phyloP scores from a whole-genome alignment of 23 red algal genomes.

The Cyanidium caldarium region DNA sequence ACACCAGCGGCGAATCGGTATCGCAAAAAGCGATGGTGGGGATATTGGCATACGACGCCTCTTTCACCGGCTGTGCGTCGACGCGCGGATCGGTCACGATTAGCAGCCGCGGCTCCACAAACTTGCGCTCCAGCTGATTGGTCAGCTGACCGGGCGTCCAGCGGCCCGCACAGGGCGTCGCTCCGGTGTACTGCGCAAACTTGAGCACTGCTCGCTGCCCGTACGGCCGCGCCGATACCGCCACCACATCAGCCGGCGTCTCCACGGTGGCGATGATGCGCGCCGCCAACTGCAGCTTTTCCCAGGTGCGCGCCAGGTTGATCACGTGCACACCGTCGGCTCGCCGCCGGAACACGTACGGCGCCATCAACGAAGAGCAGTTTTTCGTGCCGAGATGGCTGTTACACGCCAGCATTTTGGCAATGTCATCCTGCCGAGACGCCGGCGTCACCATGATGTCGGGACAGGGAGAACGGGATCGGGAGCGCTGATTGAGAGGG shows the following conservation, averaged over 20 bases:
- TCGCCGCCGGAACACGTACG: conserved; percentile 79
- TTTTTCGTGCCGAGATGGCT: conserved; percentile 98
- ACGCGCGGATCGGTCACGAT: conserved; percentile 94
- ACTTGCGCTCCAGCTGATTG: conserved; percentile 88
- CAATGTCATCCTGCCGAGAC: conserved; percentile 59
- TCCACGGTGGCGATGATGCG: conserved; percentile 86
- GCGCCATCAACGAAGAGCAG: conserved; percentile 94
- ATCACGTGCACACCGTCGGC: conserved; percentile 89
- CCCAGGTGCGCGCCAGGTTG: conserved; percentile 76
- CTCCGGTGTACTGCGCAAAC: conserved; percentile 88
- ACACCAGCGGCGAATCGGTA: conserved; percentile 80
- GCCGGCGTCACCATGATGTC: conserved; percentile 6
- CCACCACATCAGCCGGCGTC: conserved; percentile 83
- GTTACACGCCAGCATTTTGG: conserved; percentile 92
- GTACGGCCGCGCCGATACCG: conserved; percentile 81
- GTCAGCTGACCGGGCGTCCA: conserved; percentile 99
- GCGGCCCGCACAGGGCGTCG: conserved; percentile 64
- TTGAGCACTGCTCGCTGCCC: conserved; percentile 97
- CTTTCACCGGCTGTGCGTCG: conserved; percentile 71
- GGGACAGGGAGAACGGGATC: too few relatives aligned
- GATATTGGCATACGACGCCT: conserved; percentile 87
- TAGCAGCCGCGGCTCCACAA: conserved; percentile 78
- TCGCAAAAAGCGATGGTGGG: conserved; percentile 97
- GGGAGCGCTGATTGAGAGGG: too few relatives aligned
- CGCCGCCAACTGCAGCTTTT: conserved; percentile 94